Percentiles rank a stretch among this genome's conserved stretches.
Evolutionary conservation across 257 asterid species (phyloP).

Genomic region (Nemophila menziesii): DNA sequence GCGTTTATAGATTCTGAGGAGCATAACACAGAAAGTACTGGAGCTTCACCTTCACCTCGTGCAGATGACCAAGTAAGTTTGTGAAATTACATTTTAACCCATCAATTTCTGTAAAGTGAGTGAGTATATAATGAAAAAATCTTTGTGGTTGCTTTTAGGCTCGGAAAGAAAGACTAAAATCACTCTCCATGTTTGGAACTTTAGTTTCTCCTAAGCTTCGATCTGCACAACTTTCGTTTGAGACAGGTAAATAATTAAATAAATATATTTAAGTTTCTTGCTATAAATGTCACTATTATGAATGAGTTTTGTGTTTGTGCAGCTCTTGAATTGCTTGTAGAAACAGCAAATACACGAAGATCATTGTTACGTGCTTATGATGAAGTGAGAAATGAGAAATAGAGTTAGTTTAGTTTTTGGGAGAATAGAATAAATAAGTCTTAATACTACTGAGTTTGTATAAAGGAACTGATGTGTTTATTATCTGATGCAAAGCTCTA

Average conservation of each 20-base stretch:
- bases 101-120: background rate
- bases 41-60: slow-evolving; percentile 33
- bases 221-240: slow-evolving; percentile 74
- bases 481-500: background rate
- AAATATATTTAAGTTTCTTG: too few relatives aligned
- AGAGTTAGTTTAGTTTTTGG: background rate
- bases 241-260: too few relatives aligned
- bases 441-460: background rate
- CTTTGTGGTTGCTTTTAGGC: slow-evolving; percentile 22
- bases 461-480: background rate
- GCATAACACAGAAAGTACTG: slow-evolving; percentile 22
- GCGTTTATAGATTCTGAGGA: slow-evolving; percentile 30
- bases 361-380: slow-evolving; percentile 50
- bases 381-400: slow-evolving; percentile 25
- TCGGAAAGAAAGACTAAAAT: slow-evolving; percentile 45
- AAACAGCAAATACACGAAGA: slow-evolving; percentile 53
- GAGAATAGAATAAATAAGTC: background rate
- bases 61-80: slow-evolving; percentile 46
- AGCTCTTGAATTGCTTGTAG: slow-evolving; percentile 70
- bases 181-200: slow-evolving; percentile 72
- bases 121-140: background rate
- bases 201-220: slow-evolving; percentile 92
- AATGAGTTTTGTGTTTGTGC: slow-evolving; percentile 16
- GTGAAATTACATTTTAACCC: background rate
- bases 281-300: too few relatives aligned